Conservation (phyloP, 768 basidiomycete genomes). For the Leccinellum albellum region DNA sequence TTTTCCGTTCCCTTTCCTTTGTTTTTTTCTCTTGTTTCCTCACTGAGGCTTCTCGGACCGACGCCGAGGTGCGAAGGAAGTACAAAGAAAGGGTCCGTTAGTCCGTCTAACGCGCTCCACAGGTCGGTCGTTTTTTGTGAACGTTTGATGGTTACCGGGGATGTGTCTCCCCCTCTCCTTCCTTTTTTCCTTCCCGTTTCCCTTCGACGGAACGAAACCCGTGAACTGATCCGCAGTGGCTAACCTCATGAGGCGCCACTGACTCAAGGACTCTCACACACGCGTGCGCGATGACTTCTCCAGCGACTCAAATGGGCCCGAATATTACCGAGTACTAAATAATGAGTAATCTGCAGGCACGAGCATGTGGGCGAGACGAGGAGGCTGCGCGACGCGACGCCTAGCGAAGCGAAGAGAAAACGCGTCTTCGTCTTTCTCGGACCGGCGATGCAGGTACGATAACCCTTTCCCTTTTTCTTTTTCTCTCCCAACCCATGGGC, state of each 20-base stretch:
- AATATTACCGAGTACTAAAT: neutral
- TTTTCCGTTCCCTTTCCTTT: no score
- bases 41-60: neutral
- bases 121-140: neutral
- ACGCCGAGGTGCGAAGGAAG: neutral
- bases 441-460: neutral
- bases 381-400: neutral
- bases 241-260: neutral
- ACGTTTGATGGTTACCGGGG: neutral
- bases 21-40: neutral
- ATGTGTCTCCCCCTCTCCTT: neutral
- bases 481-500: neutral
- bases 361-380: neutral
- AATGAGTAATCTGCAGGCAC: neutral
- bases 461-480: neutral
- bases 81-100: neutral
- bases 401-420: neutral
- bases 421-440: neutral
- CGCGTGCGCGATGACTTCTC: neutral
- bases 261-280: neutral
- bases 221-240: neutral
- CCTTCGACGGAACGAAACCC: neutral
- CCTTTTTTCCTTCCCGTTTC: neutral
- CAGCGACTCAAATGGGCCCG: neutral
- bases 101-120: neutral